Percentiles rank a stretch among this genome's conserved stretches.
Conservation (phyloP, 2,329 filamentous ascomycete genomes). For the Orbilia ellipsospora region DNA sequence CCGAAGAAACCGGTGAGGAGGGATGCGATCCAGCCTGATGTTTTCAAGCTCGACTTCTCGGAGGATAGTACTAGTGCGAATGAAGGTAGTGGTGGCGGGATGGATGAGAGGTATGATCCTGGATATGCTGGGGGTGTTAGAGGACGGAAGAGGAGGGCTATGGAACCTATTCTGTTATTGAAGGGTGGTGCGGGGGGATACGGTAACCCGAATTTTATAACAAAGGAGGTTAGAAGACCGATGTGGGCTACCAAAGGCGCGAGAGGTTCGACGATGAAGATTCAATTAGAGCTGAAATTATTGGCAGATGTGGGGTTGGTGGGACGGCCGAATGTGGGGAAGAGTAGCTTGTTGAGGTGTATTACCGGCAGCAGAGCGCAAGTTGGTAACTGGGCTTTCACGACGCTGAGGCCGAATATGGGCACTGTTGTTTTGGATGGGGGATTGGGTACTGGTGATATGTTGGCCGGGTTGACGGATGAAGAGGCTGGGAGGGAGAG, state of each 20-base stretch:
- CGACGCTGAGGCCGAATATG: constrained; percentile 92
- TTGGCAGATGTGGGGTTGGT: constrained; percentile 95
- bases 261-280: constrained; percentile 77
- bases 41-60: constrained; percentile 65
- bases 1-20: constrained; percentile 23
- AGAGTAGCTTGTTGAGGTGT: constrained; percentile 88
- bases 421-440: constrained; percentile 91
- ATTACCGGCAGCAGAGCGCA: constrained; percentile 88
- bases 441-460: constrained; percentile 61
- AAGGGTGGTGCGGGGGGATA: constrained; percentile 88
- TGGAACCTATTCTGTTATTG: constrained; percentile 83
- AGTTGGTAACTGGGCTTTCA: constrained; percentile 96
- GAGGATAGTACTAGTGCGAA: constrained; percentile 4
- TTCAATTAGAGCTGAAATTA: constrained; percentile 92
- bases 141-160: constrained; percentile 61
- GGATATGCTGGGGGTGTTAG: constrained; percentile 1
- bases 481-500: constrained; percentile 70
- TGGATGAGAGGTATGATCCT: background rate
- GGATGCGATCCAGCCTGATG: constrained; percentile 40
- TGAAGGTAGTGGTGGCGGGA: background rate
- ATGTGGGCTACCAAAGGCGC: constrained; percentile 91
- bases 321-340: constrained; percentile 93
- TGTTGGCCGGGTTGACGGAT: constrained; percentile 62
- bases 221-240: constrained; percentile 77
- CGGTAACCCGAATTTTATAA: constrained; percentile 92